These are phyloP conservation scores for Trichophyton simii DNA, from an alignment of 2,329 filamentous ascomycete genomes.

Conservation along the genomic window DNA sequence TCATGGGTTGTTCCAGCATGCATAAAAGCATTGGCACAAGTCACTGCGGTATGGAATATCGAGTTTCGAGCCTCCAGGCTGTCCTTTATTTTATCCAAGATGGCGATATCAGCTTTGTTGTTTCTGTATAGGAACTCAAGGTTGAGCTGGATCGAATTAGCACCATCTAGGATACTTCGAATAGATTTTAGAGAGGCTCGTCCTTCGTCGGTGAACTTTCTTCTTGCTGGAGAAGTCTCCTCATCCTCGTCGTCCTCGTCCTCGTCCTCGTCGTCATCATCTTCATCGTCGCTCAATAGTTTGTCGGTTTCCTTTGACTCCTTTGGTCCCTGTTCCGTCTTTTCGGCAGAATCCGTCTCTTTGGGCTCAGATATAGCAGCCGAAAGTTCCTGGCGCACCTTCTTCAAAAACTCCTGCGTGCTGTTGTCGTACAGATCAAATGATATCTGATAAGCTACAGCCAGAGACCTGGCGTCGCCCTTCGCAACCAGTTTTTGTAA, in stretches of 20 bases:
- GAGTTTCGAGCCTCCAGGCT: slow-evolving; percentile 92
- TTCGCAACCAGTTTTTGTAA: slow-evolving; percentile 69
- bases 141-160: slow-evolving; percentile 87
- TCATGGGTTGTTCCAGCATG: slow-evolving; percentile 96
- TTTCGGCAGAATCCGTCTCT: slow-evolving; percentile 33
- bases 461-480: slow-evolving; percentile 63
- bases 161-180: slow-evolving; percentile 61
- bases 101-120: slow-evolving; percentile 81
- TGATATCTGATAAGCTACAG: slow-evolving; percentile 90
- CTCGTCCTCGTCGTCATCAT: slow-evolving; percentile 31
- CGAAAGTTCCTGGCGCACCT: slow-evolving; percentile 72
- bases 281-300: slow-evolving; percentile 32
- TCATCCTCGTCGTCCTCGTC: slow-evolving; percentile 22
- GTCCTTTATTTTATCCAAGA: slow-evolving; percentile 92
- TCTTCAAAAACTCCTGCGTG: slow-evolving; percentile 88
- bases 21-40: slow-evolving; percentile 98
- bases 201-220: slow-evolving; percentile 36
- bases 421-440: slow-evolving; percentile 98
- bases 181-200: slow-evolving; percentile 45
- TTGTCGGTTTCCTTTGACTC: slow-evolving; percentile 45
- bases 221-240: slow-evolving; percentile 41
- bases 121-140: slow-evolving; percentile 93
- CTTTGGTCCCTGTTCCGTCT: slow-evolving; percentile 40
- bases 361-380: slow-evolving; percentile 35
- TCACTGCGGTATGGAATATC: slow-evolving; percentile 95